Evolutionary conservation across 805 yeast genomes (phyloP).

Genomic region (Zygoascus bituminiphila): DNA sequence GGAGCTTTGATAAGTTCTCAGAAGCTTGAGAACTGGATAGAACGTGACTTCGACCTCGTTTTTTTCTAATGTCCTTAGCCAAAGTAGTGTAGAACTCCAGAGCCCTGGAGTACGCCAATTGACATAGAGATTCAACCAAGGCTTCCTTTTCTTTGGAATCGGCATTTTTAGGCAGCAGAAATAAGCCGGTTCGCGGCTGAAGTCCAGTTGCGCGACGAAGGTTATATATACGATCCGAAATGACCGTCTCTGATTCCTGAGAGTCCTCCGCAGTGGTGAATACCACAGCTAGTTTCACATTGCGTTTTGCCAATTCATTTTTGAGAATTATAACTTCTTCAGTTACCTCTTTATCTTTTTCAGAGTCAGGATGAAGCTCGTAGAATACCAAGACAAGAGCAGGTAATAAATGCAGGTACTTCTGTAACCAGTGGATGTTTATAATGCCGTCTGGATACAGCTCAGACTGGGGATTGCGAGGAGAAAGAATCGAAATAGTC

Average conservation of each 20-base stretch:
- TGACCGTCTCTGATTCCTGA: conserved; percentile 15
- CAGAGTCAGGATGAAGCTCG: conserved; percentile 27
- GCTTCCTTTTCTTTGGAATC: conserved; percentile 33
- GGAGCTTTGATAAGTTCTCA: conserved; percentile 11
- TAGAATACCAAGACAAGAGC: conserved; percentile 39
- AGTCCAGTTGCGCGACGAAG: conserved; percentile 38
- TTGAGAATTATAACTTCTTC: conserved; percentile 18
- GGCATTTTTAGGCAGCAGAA: conserved; percentile 36
- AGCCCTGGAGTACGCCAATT: conserved; percentile 34
- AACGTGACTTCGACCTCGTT: conserved; percentile 25
- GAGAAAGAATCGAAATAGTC: conserved; percentile 35
- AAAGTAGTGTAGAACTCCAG: conserved; percentile 37
- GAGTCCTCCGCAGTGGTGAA: conserved; percentile 16
- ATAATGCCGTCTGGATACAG: conserved; percentile 37
- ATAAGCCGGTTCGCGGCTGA: conserved; percentile 37
- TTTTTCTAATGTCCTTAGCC: conserved; percentile 36
- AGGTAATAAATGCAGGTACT: conserved; percentile 43
- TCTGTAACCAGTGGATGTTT: conserved; percentile 44
- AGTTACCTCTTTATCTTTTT: conserved; percentile 21
- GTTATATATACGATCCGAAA: conserved; percentile 26
- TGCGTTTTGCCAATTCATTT: conserved; percentile 10
- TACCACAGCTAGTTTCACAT: conserved; percentile 17
- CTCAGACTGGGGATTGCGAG: conserved; percentile 35
- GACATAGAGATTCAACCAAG: conserved; percentile 33
- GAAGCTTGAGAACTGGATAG: conserved; percentile 8